Base-by-base conservation (phyloP, 2,329 filamentous ascomycete species). In the Blumeria hordei region DNA sequence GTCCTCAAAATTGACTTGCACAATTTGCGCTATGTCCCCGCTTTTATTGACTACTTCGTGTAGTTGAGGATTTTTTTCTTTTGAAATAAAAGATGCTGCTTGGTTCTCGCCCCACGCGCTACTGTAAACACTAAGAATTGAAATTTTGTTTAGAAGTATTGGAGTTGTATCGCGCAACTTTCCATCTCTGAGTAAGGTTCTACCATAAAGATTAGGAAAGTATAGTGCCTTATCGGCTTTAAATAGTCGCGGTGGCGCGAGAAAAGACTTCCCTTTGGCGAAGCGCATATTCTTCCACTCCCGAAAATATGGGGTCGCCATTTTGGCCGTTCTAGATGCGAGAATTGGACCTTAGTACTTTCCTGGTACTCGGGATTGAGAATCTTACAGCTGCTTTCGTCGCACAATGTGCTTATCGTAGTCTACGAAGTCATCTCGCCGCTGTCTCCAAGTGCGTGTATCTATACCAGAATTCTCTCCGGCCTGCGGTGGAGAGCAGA, bases 261-360 rank as follows among this genome's bases (percentile, higher is more conserved):
- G 72, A 70, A 95, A 98, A 28, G 87, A 87, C 69, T 98, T 98
- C 64, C 92, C 92, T 62, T 88, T 79, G 69, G 92, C 81, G 60
- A 81, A 76, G 54, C 74, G 74, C 68, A 95, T 77, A 69, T 93
- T 92, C 57, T 78, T 78, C 84, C 88, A 95, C 73, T 98, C 90
- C 67, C 88, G 84, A 71, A 94, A 98, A 69, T 98, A 98, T 1
- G 90, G 88, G 57, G 85, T 85, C 18, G 81, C 73, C 64, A 93
- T 81, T 66, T 87, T 80, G 60, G 77, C 75, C 47, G 85, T 85
- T 55, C 82, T 86, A 60, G 62, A 21, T 12, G 53, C 33, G 32
- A 54, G 21, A 28, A 28, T 2, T 4, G 21, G 21, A 2, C 28
- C 56, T 61, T 54, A 55, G 49, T 44, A 28, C 1, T 5, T 54